Evolutionary conservation across 805 yeast species (phyloP), one percentile per base, ranked within the genome.

Genomic region (Candida morakotiae): DNA sequence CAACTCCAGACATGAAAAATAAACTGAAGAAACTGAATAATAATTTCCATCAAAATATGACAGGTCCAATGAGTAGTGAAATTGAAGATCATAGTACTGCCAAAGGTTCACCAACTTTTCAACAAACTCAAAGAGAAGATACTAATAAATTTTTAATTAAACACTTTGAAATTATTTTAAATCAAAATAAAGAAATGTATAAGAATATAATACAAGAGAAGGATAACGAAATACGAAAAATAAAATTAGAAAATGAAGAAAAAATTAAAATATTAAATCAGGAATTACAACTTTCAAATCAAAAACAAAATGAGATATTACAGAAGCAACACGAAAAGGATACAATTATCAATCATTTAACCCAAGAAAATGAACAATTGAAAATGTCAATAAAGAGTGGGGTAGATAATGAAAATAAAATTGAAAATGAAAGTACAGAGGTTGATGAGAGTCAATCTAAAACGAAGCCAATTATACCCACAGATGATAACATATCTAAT

Each of bases 71-170:
- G n/a, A 26, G 17, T 26, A 4, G 6, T 26, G 28, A 26, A 15
- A 26, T 26, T 5, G 31, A 28, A 17, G 16, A 28, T n/a, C 31
- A 28, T 17, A 28, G 31, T 18, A 28, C 31, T 16, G 31, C 31
- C 11, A 22, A 21, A 13, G 16, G 21, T 4, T 17, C 31, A 17
- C 25, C 28, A 15, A 15, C 6, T 3, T 9, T 5, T 26, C 16
- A 26, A 26, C 4, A 5, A 7, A 7, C 23, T 7, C 23, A 21
- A 32, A 23, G 11, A 14, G 23, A 23, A 14, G 14, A 31, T 31
- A 25, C 14, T 31, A 19, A 32, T 14, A 23, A 19, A 23, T 15
- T 23, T 17, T 32, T 32, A 19, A 15, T 17, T n/a, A 22, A 25
- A 23, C 14, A 23, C 23, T 20, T 24, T 13, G n/a, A 20, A 15